Percentiles rank a stretch among this genome's conserved stretches.
These are phyloP conservation scores for carrot (Daucus carota) DNA, from an alignment of 129 eudicot genomes.

Conservation along the genomic window DNA sequence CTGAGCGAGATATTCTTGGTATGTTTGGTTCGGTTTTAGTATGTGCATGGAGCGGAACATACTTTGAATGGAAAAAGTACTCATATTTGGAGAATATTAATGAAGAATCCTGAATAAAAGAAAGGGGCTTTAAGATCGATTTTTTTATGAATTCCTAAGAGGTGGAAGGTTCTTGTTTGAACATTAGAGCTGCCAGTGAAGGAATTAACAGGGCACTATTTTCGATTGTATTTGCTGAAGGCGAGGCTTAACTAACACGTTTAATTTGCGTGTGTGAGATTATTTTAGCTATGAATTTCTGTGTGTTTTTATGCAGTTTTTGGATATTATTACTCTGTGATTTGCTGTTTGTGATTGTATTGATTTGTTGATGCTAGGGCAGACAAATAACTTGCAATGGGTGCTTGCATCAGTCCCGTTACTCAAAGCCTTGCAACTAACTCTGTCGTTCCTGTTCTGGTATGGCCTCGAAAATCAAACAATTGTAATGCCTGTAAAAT, in stretches of 20 bases:
- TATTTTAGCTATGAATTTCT: not conserved
- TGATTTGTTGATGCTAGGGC: constrained; percentile 38
- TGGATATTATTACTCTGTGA: not conserved
- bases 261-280: not conserved
- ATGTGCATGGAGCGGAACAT: not conserved
- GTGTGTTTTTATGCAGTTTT: not conserved
- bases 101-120: not conserved
- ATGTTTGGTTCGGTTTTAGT: not conserved
- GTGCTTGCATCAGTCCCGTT: constrained; percentile 78
- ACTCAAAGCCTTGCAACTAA: constrained; percentile 69
- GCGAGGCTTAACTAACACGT: not conserved
- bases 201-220: not conserved
- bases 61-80: too few species aligned
- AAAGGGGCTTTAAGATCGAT: not conserved
- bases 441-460: constrained; percentile 84
- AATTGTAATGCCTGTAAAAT: not conserved
- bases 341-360: constrained; percentile 4
- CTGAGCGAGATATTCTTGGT: not conserved
- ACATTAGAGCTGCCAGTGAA: not conserved
- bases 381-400: constrained; percentile 92
- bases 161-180: not conserved
- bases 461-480: constrained; percentile 18
- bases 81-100: too few species aligned
- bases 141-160: not conserved
- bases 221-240: not conserved